Conservation (phyloP, 371 early-diverging fungal genomes). For the Capniomyces stellatus region DNA sequence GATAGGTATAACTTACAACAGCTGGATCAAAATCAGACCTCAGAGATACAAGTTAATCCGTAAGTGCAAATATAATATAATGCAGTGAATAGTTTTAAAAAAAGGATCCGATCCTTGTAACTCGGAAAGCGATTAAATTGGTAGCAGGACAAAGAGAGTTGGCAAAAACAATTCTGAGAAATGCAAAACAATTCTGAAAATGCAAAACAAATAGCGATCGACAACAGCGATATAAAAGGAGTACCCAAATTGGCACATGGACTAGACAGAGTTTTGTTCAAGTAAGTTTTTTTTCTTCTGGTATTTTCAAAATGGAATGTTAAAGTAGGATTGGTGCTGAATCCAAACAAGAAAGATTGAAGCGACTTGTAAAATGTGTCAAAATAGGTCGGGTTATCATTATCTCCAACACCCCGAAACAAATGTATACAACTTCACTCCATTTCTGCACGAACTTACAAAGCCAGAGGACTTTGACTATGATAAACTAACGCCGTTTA, state of each 20-base stretch:
- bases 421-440: conserved; percentile 57
- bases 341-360: conserved; percentile 8
- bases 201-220: conserved; percentile 4
- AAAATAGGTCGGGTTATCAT: conserved; percentile 80
- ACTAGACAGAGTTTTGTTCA: conserved; percentile 63
- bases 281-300: conserved; percentile 20
- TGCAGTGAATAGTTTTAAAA: too few relatives aligned
- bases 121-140: too few relatives aligned
- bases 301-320: not conserved
- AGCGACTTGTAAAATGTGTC: conserved; percentile 11
- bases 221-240: conserved; percentile 9
- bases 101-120: too few relatives aligned
- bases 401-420: conserved; percentile 63
- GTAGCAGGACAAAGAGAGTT: too few relatives aligned
- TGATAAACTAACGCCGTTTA: conserved; percentile 52
- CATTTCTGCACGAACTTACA: conserved; percentile 52
- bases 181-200: too few relatives aligned
- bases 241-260: conserved; percentile 49
- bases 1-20: too few relatives aligned
- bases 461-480: conserved; percentile 66
- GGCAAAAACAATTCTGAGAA: too few relatives aligned
- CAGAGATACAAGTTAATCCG: too few relatives aligned
- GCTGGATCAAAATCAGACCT: too few relatives aligned
- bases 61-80: too few relatives aligned
- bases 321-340: not conserved